Evolutionary conservation across 139 green algal genomes (phyloP).

Genomic region (Chlorella sp.): DNA sequence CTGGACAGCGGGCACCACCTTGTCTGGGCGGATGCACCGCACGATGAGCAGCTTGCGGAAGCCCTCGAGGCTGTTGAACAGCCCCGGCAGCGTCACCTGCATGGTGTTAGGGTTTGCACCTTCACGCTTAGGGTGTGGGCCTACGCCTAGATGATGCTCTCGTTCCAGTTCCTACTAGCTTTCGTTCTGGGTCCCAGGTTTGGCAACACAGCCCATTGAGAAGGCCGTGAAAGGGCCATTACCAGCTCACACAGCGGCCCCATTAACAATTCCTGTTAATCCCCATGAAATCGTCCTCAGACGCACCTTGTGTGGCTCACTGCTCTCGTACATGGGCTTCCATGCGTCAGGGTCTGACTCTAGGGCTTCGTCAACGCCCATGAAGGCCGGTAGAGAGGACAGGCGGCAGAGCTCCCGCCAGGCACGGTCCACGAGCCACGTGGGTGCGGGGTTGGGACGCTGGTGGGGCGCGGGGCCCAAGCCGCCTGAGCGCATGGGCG

Average conservation of each 20-base stretch:
- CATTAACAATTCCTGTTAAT: too few species aligned
- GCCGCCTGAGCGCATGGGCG: too few species aligned
- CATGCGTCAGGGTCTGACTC: conserved; percentile 35
- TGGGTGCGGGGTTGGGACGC: conserved; percentile 49
- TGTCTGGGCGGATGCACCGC: conserved; percentile 62
- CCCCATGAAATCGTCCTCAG: too few species aligned
- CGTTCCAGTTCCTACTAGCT: too few species aligned
- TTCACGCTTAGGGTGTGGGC: too few species aligned
- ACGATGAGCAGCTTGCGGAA: conserved; percentile 62
- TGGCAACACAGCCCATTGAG: too few species aligned
- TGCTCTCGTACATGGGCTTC: conserved; percentile 46
- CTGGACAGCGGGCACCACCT: conserved; percentile 61
- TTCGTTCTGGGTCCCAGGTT: too few species aligned
- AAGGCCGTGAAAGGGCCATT: too few species aligned
- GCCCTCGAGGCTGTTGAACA: conserved; percentile 31
- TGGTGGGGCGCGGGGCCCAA: conserved; percentile 4
- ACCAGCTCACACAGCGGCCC: too few species aligned
- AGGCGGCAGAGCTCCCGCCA: conserved; percentile 37
- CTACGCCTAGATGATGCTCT: too few species aligned
- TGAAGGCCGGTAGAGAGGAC: conserved; percentile 26
- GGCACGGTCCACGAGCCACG: conserved; percentile 57
- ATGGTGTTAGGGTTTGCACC: too few species aligned
- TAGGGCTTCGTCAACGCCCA: conserved; percentile 34
- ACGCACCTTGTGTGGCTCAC: conserved; percentile 50
- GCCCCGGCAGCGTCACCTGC: conserved; percentile 35